phyloP scores from a whole-genome alignment of 2,329 filamentous ascomycete genomes.

The Tolypocladium nubicola region DNA sequence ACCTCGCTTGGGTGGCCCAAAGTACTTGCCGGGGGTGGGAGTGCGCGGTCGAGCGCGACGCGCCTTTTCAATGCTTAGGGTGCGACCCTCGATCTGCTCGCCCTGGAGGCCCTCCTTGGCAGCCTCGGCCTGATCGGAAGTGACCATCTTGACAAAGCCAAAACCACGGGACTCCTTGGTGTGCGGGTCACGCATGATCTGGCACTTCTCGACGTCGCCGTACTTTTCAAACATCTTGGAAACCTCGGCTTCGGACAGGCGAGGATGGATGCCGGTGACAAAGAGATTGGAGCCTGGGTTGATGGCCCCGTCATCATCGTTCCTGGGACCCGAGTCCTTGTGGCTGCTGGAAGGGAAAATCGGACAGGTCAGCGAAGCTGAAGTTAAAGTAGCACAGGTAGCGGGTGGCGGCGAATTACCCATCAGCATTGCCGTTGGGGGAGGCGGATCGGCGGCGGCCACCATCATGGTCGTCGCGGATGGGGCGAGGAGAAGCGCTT shows the following conservation, averaged over 20 bases:
- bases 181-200: slow-evolving; percentile 98
- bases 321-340: slow-evolving; percentile 40
- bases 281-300: slow-evolving; percentile 98
- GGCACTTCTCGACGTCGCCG: slow-evolving; percentile 96
- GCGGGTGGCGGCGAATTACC: slow-evolving; percentile 9
- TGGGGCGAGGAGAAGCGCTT: slow-evolving; percentile 52
- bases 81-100: slow-evolving; percentile 89
- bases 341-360: slow-evolving; percentile 23
- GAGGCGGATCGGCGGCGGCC: slow-evolving; percentile 52
- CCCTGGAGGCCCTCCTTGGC: slow-evolving; percentile 94
- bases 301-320: slow-evolving; percentile 62
- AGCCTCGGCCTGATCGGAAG: slow-evolving; percentile 87
- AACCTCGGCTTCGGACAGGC: slow-evolving; percentile 80
- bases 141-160: slow-evolving; percentile 98
- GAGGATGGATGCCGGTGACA: slow-evolving; percentile 94
- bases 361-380: not conserved
- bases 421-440: slow-evolving; percentile 36
- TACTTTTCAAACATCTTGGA: slow-evolving; percentile 97
- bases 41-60: slow-evolving; percentile 90
- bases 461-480: slow-evolving; percentile 50
- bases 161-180: slow-evolving; percentile 98
- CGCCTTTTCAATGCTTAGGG: slow-evolving; percentile 97
- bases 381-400: slow-evolving; percentile 4
- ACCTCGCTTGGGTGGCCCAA: slow-evolving; percentile 96
- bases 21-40: slow-evolving; percentile 97